phyloP scores from a whole-genome alignment of 176 grass and related monocot genomes.

The Aegilops bicornis region DNA sequence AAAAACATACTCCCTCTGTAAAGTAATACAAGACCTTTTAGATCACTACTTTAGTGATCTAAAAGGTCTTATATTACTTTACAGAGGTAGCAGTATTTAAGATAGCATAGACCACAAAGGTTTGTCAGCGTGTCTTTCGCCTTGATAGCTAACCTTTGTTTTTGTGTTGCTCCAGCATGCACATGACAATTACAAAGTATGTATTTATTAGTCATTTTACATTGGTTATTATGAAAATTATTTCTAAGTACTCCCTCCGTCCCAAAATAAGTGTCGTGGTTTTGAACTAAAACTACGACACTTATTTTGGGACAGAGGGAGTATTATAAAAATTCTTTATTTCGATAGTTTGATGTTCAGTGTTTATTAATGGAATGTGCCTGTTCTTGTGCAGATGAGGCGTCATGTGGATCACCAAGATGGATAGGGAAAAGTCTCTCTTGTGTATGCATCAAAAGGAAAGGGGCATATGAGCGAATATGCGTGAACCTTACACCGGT shows the following conservation, averaged over 20 bases:
- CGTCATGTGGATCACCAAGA: slow-evolving; percentile 89
- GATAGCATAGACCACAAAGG: background rate
- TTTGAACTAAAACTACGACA: no score
- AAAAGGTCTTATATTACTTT: no score
- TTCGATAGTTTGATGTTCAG: background rate
- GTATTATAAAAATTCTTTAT: background rate
- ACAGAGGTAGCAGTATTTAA: background rate
- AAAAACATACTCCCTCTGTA: background rate
- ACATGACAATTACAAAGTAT: background rate
- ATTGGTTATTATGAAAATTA: background rate
- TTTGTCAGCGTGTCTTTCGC: background rate
- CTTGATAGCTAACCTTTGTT: background rate
- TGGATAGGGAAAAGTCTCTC: slow-evolving; percentile 95
- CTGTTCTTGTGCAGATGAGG: slow-evolving; percentile 62
- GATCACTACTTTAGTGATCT: no score
- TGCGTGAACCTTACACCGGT: slow-evolving; percentile 86
- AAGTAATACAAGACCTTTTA: no score
- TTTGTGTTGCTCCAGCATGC: background rate
- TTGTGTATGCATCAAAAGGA: slow-evolving; percentile 92
- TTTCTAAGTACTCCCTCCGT: background rate
- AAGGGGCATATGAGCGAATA: slow-evolving; percentile 82
- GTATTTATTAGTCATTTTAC: background rate
- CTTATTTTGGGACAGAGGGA: no score
- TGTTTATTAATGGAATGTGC: background rate
- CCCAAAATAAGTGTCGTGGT: no score